phyloP scores from a whole-genome alignment of 1,284 basidiomycete genomes.

The Pseudozyma pruni region DNA sequence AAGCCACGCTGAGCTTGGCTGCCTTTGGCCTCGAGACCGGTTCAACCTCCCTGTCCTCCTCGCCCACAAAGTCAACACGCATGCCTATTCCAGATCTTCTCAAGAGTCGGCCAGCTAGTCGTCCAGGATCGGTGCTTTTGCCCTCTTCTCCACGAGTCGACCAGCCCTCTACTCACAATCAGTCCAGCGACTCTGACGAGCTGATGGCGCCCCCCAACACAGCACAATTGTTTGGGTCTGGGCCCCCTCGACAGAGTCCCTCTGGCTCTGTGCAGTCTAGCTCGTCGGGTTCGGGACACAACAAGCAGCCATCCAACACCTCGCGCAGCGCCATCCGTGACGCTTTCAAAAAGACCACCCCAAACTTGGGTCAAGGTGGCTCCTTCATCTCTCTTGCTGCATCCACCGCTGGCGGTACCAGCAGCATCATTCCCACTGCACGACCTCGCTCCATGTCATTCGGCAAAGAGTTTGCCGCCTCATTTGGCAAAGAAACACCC shows the following conservation, averaged over 20 bases:
- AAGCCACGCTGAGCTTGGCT: constrained; percentile 74
- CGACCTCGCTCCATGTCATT: constrained; percentile 41
- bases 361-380: constrained; percentile 42
- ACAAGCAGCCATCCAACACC: constrained; percentile 12
- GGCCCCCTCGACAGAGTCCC: constrained; percentile 39
- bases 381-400: constrained; percentile 40
- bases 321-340: constrained; percentile 31
- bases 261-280: constrained; percentile 22
- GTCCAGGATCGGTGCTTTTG: constrained; percentile 21
- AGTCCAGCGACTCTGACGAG: constrained; percentile 17
- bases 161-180: neutral
- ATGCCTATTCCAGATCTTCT: constrained; percentile 47
- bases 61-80: constrained; percentile 24
- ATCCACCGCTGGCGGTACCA: constrained; percentile 11
- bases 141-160: constrained; percentile 18
- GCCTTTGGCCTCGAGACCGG: constrained; percentile 58
- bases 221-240: constrained; percentile 37
- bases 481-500: constrained; percentile 43
- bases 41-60: constrained; percentile 6
- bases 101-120: constrained; percentile 15
- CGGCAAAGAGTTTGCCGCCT: constrained; percentile 30
- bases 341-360: constrained; percentile 36
- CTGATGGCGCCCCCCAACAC: constrained; percentile 47
- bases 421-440: constrained; percentile 1
- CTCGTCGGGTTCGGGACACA: constrained; percentile 15